These are phyloP conservation scores for Trichoderma sp. DNA, from an alignment of 2,329 filamentous ascomycete species.

Conservation along the genomic window DNA sequence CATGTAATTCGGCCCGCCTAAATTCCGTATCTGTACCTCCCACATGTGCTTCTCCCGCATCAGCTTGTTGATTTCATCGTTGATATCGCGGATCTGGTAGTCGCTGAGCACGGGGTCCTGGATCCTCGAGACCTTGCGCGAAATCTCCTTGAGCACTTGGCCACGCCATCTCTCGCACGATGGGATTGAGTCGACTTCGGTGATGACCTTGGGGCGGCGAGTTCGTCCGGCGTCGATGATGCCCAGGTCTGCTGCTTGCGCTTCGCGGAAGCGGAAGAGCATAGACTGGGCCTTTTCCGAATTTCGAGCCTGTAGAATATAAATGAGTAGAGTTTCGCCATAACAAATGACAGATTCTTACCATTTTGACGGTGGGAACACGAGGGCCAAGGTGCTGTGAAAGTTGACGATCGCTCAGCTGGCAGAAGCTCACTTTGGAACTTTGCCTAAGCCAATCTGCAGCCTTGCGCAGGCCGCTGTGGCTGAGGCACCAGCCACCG, in stretches of 20 bases:
- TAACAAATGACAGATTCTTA: background rate
- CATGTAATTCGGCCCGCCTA: conserved; percentile 98
- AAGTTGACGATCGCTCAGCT: background rate
- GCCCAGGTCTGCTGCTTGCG: conserved; percentile 91
- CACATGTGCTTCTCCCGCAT: conserved; percentile 99
- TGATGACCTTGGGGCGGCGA: conserved; percentile 87
- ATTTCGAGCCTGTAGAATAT: conserved; percentile 71
- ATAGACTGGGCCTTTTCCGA: conserved; percentile 99
- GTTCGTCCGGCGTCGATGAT: conserved; percentile 92
- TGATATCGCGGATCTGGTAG: conserved; percentile 95
- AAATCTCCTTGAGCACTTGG: conserved; percentile 95
- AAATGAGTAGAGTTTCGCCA: background rate
- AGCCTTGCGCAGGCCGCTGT: background rate
- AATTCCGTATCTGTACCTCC: conserved; percentile 92
- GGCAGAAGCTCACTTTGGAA: conserved; percentile 2
- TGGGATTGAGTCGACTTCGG: conserved; percentile 78
- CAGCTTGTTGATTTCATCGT: conserved; percentile 98
- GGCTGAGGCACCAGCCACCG: conserved; percentile 6
- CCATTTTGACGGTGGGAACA: conserved; percentile 28
- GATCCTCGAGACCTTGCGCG: conserved; percentile 93
- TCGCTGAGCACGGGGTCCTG: conserved; percentile 89
- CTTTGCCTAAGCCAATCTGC: background rate
- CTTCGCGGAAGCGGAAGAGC: conserved; percentile 99
- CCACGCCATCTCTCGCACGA: conserved; percentile 97
- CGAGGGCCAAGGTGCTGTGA: background rate